Evolutionary conservation across 2,329 filamentous ascomycete genomes (phyloP).

Genomic region (Zelopaecilomyces penicillatus): DNA sequence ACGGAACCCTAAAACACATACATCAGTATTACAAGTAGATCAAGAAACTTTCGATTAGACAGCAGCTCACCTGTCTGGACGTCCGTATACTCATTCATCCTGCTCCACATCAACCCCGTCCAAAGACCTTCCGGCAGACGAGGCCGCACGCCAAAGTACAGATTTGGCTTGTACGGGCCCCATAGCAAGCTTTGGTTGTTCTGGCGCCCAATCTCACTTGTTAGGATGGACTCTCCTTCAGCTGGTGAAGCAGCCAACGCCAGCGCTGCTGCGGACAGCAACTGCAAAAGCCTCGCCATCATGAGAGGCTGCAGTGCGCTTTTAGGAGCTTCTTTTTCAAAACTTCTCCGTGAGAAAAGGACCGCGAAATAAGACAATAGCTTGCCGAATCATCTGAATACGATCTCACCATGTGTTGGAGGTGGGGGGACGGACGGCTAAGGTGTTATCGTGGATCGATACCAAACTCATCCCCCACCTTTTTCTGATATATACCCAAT

Average conservation of each 20-base stretch:
- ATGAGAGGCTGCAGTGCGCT: constrained; percentile 4
- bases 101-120: constrained; percentile 81
- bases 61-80: constrained; percentile 59
- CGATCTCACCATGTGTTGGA: constrained; percentile 6
- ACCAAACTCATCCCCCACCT: background rate
- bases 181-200: constrained; percentile 85
- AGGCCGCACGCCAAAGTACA: constrained; percentile 88
- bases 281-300: constrained; percentile 26
- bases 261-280: constrained; percentile 21
- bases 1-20: constrained; percentile 56
- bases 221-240: constrained; percentile 30
- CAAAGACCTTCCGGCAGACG: constrained; percentile 73
- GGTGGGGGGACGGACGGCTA: background rate
- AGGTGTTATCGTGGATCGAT: no score
- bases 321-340: background rate
- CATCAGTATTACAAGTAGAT: constrained; percentile 2
- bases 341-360: background rate
- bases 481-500: no score
- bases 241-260: constrained; percentile 18
- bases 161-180: constrained; percentile 88
- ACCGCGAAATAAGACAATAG: background rate
- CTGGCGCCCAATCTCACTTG: constrained; percentile 40
- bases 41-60: background rate
- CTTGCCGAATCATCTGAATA: background rate
- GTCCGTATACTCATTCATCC: constrained; percentile 68